Conservation (phyloP, 2,329 filamentous ascomycete species). For the Alternaria tenuissima region DNA sequence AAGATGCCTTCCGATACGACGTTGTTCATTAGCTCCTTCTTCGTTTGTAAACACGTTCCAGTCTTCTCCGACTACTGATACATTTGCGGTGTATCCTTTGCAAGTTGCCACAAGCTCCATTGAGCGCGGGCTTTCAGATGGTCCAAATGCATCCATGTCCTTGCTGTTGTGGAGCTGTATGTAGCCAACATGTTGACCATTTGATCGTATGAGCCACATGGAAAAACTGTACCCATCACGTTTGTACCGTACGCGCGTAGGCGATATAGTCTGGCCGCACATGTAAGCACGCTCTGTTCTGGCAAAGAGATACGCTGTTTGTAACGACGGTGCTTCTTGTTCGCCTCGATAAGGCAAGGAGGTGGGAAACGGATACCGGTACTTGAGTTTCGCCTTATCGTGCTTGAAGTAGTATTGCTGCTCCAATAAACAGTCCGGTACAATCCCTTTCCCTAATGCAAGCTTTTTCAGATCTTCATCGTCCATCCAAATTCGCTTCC, state of each 20-base stretch:
- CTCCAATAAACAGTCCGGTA: background rate
- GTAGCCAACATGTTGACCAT: background rate
- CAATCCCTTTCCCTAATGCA: background rate
- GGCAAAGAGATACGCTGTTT: background rate
- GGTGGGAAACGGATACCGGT: background rate
- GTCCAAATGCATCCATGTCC: no score
- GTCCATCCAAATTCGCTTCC: background rate
- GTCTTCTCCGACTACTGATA: background rate
- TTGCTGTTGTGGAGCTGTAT: background rate
- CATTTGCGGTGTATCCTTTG: background rate
- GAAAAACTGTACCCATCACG: no score
- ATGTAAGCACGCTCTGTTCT: background rate
- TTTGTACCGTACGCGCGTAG: no score
- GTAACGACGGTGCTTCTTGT: background rate
- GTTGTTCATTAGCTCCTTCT: no score
- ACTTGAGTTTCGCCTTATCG: background rate
- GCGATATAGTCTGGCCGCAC: background rate
- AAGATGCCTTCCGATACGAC: background rate
- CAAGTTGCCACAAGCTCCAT: background rate
- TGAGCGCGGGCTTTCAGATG: background rate
- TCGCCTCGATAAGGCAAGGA: background rate
- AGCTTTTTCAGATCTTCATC: background rate
- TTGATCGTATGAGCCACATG: background rate
- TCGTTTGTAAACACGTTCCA: background rate
- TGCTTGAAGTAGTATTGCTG: background rate